A percentile compares a stretch with the other conserved stretches of the same genome.
Evolutionary conservation across 495 filamentous ascomycete genomes (phyloP).

Genomic region (Rhizodiscina lignyota): DNA sequence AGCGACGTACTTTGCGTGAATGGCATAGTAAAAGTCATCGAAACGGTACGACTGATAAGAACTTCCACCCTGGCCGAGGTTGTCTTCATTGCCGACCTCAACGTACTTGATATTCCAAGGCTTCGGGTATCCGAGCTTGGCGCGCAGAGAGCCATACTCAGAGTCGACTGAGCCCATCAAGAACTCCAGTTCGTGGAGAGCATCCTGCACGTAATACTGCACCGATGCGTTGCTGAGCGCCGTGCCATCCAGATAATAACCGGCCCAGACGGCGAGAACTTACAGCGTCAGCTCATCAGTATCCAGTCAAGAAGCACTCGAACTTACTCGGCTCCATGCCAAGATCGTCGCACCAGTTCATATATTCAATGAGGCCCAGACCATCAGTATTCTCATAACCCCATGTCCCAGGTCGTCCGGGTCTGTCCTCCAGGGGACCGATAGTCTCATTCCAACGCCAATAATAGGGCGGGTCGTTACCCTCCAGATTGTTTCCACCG

Average conservation of each 20-base stretch:
- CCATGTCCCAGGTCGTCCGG: slow-evolving; percentile 20
- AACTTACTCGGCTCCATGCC: slow-evolving; percentile 12
- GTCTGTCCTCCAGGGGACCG: slow-evolving; percentile 17
- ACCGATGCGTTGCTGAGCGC: slow-evolving; percentile 23
- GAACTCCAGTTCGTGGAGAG: slow-evolving; percentile 52
- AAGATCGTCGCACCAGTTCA: slow-evolving; percentile 20
- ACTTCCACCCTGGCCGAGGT: slow-evolving; percentile 30
- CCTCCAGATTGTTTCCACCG: slow-evolving; percentile 23
- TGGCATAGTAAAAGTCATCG: slow-evolving; percentile 35
- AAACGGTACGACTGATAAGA: slow-evolving; percentile 41
- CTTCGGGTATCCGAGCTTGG: slow-evolving; percentile 35
- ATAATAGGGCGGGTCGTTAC: slow-evolving; percentile 14
- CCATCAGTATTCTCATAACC: slow-evolving; percentile 21
- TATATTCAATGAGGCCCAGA: slow-evolving; percentile 19
- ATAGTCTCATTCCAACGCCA: slow-evolving; percentile 23
- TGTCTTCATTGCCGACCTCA: slow-evolving; percentile 52
- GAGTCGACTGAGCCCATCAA: slow-evolving; percentile 36
- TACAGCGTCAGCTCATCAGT: not conserved
- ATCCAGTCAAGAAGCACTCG: not conserved
- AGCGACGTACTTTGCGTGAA: no score
- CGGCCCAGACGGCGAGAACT: slow-evolving; percentile 18
- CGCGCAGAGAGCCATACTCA: slow-evolving; percentile 39
- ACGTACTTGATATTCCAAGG: slow-evolving; percentile 43
- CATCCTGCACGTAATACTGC: slow-evolving; percentile 36
- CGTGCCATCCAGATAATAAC: slow-evolving; percentile 14